Percentiles rank a stretch among this genome's conserved stretches.
These are phyloP conservation scores for Thermomucor indicae-seudaticae DNA, from an alignment of 371 early-diverging fungal genomes.

Conservation along the genomic window DNA sequence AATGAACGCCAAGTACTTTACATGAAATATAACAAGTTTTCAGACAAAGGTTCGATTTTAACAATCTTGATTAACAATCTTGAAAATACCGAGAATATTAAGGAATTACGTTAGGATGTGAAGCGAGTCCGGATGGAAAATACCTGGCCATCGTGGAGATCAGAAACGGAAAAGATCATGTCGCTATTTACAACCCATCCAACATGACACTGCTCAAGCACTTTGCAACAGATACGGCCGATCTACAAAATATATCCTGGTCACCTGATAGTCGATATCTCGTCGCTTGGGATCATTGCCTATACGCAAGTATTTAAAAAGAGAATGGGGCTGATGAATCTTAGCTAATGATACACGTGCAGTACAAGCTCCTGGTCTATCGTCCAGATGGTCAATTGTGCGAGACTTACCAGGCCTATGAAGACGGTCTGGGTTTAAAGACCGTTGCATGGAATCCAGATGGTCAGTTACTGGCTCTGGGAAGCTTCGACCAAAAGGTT, in stretches of 20 bases:
- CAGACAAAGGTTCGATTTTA: conserved; percentile 38
- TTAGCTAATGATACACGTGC: too few species aligned
- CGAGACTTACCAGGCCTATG: conserved; percentile 49
- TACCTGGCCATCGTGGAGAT: conserved; percentile 65
- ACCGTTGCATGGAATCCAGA: conserved; percentile 70
- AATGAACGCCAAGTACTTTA: conserved; percentile 42
- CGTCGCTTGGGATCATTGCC: conserved; percentile 65
- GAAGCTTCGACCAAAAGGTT: conserved; percentile 75
- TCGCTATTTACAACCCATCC: conserved; percentile 64
- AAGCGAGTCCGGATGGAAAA: conserved; percentile 60
- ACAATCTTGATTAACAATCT: too few species aligned
- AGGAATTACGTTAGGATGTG: conserved; percentile 36
- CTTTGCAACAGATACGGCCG: conserved; percentile 64
- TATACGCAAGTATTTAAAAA: conserved; percentile 45
- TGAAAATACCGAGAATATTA: too few species aligned
- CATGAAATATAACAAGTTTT: conserved; percentile 62
- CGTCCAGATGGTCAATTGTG: conserved; percentile 62
- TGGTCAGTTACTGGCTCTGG: conserved; percentile 72
- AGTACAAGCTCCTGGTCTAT: conserved; percentile 69
- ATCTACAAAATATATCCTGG: conserved; percentile 71
- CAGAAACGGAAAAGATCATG: conserved; percentile 62
- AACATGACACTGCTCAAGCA: conserved; percentile 61
- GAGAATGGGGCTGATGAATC: too few species aligned
- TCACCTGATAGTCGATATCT: conserved; percentile 81
- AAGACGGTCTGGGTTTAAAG: conserved; percentile 70